phyloP scores from a whole-genome alignment of 2,329 filamentous ascomycete genomes.

The Graphiopsis chlorocephala region DNA sequence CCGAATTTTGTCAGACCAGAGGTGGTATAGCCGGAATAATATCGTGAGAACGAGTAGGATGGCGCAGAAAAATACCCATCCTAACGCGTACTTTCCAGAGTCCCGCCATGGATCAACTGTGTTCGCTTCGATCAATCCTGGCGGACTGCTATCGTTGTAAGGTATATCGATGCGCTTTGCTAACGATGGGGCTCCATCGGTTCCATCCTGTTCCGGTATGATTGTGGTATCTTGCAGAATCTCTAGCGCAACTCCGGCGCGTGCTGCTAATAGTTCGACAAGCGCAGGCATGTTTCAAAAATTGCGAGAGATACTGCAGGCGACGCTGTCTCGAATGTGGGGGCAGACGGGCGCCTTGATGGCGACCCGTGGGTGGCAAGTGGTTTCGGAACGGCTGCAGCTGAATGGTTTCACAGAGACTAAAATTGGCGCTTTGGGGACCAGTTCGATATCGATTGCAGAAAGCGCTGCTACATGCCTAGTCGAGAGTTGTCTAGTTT shows the following conservation, averaged over 20 bases:
- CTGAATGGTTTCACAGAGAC: slow-evolving; percentile 4
- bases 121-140: slow-evolving; percentile 54
- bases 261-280: slow-evolving; percentile 27
- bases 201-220: slow-evolving; percentile 16
- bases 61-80: slow-evolving; percentile 85
- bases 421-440: slow-evolving; percentile 4
- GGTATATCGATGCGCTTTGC: slow-evolving; percentile 54
- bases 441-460: not conserved
- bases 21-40: slow-evolving; percentile 74
- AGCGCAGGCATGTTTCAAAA: slow-evolving; percentile 29
- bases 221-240: slow-evolving; percentile 15
- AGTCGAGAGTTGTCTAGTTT: not conserved
- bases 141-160: slow-evolving; percentile 54
- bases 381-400: slow-evolving; percentile 2
- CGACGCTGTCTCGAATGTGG: not conserved
- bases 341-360: slow-evolving; percentile 9
- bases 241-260: slow-evolving; percentile 28
- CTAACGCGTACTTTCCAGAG: slow-evolving; percentile 80
- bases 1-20: slow-evolving; percentile 90
- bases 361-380: slow-evolving; percentile 10
- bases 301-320: not conserved
- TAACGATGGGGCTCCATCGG: slow-evolving; percentile 17
- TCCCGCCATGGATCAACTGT: slow-evolving; percentile 72
- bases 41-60: slow-evolving; percentile 66
- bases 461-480: not conserved